Evolutionary conservation across 805 yeast genomes (phyloP), one percentile per base, ranked within the genome.

Genomic region (Candida xiaguanensis): DNA sequence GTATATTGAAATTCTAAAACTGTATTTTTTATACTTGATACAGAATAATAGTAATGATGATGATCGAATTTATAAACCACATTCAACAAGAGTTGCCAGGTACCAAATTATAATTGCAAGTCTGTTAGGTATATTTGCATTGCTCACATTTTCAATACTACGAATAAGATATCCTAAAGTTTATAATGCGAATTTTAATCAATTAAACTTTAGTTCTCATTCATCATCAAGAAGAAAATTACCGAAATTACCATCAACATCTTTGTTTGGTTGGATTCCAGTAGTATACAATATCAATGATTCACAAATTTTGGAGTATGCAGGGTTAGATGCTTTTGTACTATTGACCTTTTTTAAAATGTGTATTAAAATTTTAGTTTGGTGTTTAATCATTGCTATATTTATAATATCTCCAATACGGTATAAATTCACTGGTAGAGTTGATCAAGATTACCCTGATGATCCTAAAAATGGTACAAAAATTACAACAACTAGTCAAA

Each of bases 301-400:
- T 49, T 70, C 75, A 12, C 89, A 88, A 42, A 75, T 93, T 2
- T 70, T 91, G 36, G 91, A 88, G 44, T 83, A 82, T 52, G 96
- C 97, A 2, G 99, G 99, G 0, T 63, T 91, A 31, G 99, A 91
- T 63, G 97, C 97, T 0, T 89, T 77, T 62, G 98, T 93, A 34
- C 91, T 86, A 53, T 63, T 91, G 23, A 89, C 89, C 3, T 90
- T 91, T 57, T 93, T 93, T 74, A 82, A 85, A 44, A 86, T 89
- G 85, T 77, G 93, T 44, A 85, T 90, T 35, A 78, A 78, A 55
- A 65, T 86, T 7, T 60, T 91, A 17, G 61, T 77, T 2, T 62
- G 76, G 1, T 82, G 89, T 53, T 74, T 86, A 34, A 42, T 85
- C 2, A 77, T 86, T 51, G 89, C 95, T 1, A 65, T 85, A 8